These are phyloP conservation scores for Gnetum montanum DNA, from an alignment of 75 land plant genomes.

Conservation along the genomic window DNA sequence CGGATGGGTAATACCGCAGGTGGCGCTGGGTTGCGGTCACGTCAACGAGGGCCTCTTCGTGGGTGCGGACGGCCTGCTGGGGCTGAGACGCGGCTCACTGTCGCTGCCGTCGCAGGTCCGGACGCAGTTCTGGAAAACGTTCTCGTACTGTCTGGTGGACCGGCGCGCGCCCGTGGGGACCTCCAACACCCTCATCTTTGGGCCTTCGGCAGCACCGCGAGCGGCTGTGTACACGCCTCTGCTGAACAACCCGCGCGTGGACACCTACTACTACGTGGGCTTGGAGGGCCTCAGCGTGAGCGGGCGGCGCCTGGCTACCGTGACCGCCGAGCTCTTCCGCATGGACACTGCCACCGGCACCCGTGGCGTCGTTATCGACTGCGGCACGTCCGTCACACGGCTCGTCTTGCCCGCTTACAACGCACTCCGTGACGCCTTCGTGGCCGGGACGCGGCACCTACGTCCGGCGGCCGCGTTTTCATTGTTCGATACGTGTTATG, in stretches of 20 bases:
- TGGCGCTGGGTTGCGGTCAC: conserved; percentile 86
- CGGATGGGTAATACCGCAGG: conserved; percentile 6
- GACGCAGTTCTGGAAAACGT: conserved; percentile 32
- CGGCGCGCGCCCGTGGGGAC: conserved; percentile 24
- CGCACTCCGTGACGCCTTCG: conserved; percentile 58
- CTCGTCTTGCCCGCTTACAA: conserved; percentile 50
- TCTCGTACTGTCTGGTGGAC: conserved; percentile 90
- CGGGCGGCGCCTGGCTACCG: conserved; percentile 34
- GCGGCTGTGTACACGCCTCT: conserved; percentile 46
- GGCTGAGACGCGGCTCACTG: conserved; percentile 64
- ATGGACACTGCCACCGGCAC: conserved; percentile 43
- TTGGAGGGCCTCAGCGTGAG: conserved; percentile 68
- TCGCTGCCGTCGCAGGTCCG: conserved; percentile 72
- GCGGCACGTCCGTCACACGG: conserved; percentile 92
- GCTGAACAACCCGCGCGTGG: conserved; percentile 39
- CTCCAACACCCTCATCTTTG: conserved; percentile 44
- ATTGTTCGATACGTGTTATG: conserved; percentile 51
- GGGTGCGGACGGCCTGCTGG: conserved; percentile 81
- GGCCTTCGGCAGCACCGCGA: conserved; percentile 33
- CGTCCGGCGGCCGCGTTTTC: conserved; percentile 34
- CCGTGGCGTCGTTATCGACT: conserved; percentile 90
- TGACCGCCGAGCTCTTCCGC: conserved; percentile 38
- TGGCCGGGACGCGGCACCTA: conserved; percentile 38
- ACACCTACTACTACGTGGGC: conserved; percentile 70
- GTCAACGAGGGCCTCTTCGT: conserved; percentile 78